Percentiles rank a stretch among this genome's conserved stretches.
phyloP scores from a whole-genome alignment of 1,139 yeast genomes.

The Blastobotrys petasosporus region DNA sequence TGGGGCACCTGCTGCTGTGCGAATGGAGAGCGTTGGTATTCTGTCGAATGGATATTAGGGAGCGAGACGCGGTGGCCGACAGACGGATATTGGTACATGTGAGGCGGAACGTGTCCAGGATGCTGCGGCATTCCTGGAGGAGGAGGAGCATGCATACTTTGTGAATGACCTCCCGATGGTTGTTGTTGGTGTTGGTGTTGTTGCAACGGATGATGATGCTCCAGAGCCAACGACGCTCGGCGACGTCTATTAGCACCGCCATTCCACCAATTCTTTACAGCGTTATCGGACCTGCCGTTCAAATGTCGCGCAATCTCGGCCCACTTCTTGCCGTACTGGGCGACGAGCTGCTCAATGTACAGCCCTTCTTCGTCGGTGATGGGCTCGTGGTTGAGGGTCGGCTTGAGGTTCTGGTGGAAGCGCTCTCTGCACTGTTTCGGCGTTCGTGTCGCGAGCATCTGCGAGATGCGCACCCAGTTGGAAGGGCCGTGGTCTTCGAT shows the following conservation, averaged over 20 bases:
- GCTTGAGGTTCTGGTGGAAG: slow-evolving; percentile 87
- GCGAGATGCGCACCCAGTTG: slow-evolving; percentile 85
- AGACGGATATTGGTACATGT: slow-evolving; percentile 13
- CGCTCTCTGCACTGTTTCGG: slow-evolving; percentile 93
- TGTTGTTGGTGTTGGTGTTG: slow-evolving; percentile 15
- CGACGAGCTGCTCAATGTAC: slow-evolving; percentile 71
- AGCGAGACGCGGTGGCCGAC: slow-evolving; percentile 27
- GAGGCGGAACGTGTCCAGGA: slow-evolving; percentile 11
- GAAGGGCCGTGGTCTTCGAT: slow-evolving; percentile 74
- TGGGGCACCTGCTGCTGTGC: neutral
- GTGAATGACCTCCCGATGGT: slow-evolving; percentile 15
- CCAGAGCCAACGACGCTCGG: slow-evolving; percentile 39
- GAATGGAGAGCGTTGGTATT: slow-evolving; percentile 10
- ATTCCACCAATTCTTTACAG: slow-evolving; percentile 96
- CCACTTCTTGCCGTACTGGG: slow-evolving; percentile 83
- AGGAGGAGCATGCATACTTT: slow-evolving; percentile 10
- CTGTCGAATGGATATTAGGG: slow-evolving; percentile 26
- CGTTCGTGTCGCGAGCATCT: slow-evolving; percentile 65
- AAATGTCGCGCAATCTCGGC: slow-evolving; percentile 88
- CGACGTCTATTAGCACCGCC: slow-evolving; percentile 82
- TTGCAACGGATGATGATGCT: slow-evolving; percentile 13
- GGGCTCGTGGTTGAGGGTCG: slow-evolving; percentile 73
- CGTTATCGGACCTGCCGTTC: slow-evolving; percentile 82
- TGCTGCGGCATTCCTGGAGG: neutral
- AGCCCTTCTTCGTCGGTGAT: slow-evolving; percentile 81